Base-by-base conservation (phyloP, 2,329 filamentous ascomycete genomes). In the Bimuria novae-zelandiae region DNA sequence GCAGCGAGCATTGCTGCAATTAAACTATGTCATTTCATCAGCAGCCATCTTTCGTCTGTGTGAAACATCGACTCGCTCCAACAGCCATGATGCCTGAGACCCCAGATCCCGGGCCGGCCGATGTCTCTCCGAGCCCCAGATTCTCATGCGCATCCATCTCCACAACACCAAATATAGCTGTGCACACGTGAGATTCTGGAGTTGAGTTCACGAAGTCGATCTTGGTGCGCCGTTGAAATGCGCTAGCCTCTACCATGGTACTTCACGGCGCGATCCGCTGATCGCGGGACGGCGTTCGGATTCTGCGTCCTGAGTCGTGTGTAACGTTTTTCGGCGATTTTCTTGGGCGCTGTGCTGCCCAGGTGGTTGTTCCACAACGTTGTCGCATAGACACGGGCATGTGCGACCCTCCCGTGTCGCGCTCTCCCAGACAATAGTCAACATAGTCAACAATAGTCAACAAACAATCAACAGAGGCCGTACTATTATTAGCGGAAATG, bases 1-100 rank as follows among this genome's bases (percentile, higher is more conserved):
- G 32, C 41, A 47, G 21, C 44, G 16, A 14, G 22, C 44, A 37
- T 47, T 47, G 33, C 44, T 47, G 44, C 14, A 39, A 39, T 47
- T 17, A 47, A 47, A 47, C 33, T 19, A 36, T 19, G 3, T 29
- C 33, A 25, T 27, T 29, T 29, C 17, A 19, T 35, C 10, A 21
- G 16, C 8, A n/a, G 27, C 43, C 43, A 46, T 46, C 30, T 37
- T 22, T 29, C 39, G 22, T 30, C 14, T 27, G 32, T 47, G 44
- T 19, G 22, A 21, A 47, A 37, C 32, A 27, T 14, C 14, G 3
- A 21, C n/a, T n/a, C n/a, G n/a, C n/a, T n/a, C 33, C 33, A 21
- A 22, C 33, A 12, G 22, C 14, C 35, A 4, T 27, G 22, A 3
- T 12, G 22, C 19, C 14, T 19, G 23, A 17, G 32, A 22, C 12